A percentile compares a stretch with the other conserved stretches of the same genome.
Evolutionary conservation across 2,329 filamentous ascomycete genomes (phyloP).

Genomic region (Ploettnerulaceae sp.): DNA sequence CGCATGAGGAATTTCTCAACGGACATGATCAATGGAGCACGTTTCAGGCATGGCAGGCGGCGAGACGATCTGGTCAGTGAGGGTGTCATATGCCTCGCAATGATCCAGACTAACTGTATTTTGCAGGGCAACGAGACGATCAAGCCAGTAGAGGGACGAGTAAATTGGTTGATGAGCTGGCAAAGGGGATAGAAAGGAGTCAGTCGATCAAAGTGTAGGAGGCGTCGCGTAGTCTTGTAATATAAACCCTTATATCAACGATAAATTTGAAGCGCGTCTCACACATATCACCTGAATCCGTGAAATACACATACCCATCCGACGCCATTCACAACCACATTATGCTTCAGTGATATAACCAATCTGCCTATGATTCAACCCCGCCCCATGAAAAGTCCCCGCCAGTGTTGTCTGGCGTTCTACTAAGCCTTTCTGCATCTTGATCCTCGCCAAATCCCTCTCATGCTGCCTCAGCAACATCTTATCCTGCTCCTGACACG

Average conservation of each 20-base stretch:
- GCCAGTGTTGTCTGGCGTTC: constrained; percentile 10
- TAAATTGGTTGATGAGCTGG: constrained; percentile 11
- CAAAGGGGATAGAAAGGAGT: constrained; percentile 16
- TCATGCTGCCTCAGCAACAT: constrained; percentile 20
- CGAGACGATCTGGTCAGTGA: constrained; percentile 18
- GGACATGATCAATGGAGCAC: constrained; percentile 17
- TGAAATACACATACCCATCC: too few species aligned
- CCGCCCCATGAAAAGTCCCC: neutral
- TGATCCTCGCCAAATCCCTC: constrained; percentile 17
- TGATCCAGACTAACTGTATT: neutral
- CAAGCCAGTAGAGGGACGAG: constrained; percentile 16
- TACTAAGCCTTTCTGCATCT: constrained; percentile 16
- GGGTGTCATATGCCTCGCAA: constrained; percentile 1
- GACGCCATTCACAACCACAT: too few species aligned
- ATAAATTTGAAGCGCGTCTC: too few species aligned
- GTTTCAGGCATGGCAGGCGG: constrained; percentile 17
- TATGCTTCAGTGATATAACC: constrained; percentile 15
- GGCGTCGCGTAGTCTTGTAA: too few species aligned
- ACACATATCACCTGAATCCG: too few species aligned
- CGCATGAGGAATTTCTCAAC: constrained; percentile 15
- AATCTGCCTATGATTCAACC: constrained; percentile 16
- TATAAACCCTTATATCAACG: too few species aligned
- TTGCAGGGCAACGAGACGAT: constrained; percentile 12
- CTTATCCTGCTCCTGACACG: neutral
- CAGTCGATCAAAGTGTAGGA: constrained; percentile 16